Conservation (phyloP, 2,329 filamentous ascomycete species). For the Alternaria triticina region DNA sequence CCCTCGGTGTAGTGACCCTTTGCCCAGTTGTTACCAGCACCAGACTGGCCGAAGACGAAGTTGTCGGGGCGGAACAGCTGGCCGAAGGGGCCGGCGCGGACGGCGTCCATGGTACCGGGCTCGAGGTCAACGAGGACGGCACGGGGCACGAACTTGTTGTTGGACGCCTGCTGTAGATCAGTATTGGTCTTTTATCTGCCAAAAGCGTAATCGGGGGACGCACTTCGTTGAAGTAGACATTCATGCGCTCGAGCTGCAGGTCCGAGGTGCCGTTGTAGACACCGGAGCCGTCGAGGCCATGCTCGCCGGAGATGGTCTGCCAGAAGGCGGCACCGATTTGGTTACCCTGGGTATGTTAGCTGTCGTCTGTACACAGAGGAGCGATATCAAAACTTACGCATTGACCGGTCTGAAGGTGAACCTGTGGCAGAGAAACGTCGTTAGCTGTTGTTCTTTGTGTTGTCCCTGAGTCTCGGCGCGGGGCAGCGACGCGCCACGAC, state of each 20-base stretch:
- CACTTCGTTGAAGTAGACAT: conserved; percentile 98
- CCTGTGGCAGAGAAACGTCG: conserved; percentile 66
- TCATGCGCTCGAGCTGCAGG: conserved; percentile 99
- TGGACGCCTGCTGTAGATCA: conserved; percentile 71
- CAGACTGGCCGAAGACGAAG: conserved; percentile 99
- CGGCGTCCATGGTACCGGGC: conserved; percentile 99
- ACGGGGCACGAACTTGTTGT: conserved; percentile 99
- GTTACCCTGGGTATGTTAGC: conserved; percentile 77
- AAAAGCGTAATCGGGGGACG: conserved; percentile 32
- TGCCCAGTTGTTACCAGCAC: conserved; percentile 99
- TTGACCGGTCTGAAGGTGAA: conserved; percentile 99
- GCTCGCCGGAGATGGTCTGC: conserved; percentile 70
- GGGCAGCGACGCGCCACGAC: conserved; percentile 53
- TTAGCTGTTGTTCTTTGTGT: conserved; percentile 63
- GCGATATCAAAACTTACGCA: conserved; percentile 71
- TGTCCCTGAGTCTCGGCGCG: conserved; percentile 49
- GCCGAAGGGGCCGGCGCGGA: conserved; percentile 96
- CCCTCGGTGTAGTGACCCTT: conserved; percentile 99
- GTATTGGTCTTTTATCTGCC: conserved; percentile 17
- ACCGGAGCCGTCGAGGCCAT: conserved; percentile 96
- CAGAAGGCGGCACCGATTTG: conserved; percentile 99
- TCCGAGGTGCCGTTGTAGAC: conserved; percentile 98
- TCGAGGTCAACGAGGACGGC: conserved; percentile 99
- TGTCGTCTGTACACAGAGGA: conserved; percentile 13
- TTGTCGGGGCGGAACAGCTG: conserved; percentile 99